phyloP scores from a whole-genome alignment of 202 grass and related monocot species.

The Saccharum hybrid region DNA sequence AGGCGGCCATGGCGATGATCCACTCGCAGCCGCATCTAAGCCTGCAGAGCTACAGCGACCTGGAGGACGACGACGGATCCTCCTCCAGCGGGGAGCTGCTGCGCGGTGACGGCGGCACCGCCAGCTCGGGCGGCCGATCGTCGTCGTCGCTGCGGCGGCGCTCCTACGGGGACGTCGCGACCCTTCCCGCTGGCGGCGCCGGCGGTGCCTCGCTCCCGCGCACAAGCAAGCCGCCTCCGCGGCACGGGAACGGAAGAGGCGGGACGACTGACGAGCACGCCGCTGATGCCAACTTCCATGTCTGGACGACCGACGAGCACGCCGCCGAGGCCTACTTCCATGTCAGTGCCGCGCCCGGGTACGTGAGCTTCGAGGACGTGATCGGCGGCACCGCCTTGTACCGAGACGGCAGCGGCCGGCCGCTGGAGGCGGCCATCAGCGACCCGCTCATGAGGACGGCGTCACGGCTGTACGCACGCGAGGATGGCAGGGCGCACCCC shows the following conservation, averaged over 20 bases:
- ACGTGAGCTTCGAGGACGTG: slow-evolving; percentile 57
- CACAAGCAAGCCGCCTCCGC: too few relatives aligned
- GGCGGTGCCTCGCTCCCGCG: too few relatives aligned
- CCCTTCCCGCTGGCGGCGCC: too few relatives aligned
- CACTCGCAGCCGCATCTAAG: too few relatives aligned
- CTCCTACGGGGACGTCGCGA: not conserved
- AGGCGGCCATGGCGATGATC: too few relatives aligned
- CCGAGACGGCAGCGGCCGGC: not conserved
- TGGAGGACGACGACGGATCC: not conserved
- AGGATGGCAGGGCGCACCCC: not conserved
- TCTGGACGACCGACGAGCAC: too few relatives aligned
- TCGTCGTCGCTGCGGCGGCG: not conserved
- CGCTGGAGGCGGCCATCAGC: not conserved
- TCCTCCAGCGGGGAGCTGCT: not conserved
- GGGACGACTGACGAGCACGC: too few relatives aligned
- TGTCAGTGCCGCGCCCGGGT: not conserved
- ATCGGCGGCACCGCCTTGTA: not conserved
- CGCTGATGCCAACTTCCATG: too few relatives aligned
- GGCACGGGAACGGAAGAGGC: too few relatives aligned
- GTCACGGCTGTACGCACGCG: not conserved
- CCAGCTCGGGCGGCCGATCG: not conserved
- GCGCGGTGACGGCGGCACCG: not conserved
- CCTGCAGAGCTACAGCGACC: too few relatives aligned
- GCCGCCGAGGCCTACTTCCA: not conserved
- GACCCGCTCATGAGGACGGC: slow-evolving; percentile 28